Evolutionary conservation across 345 rosid genomes (phyloP), one percentile per base, ranked within the genome.

Genomic region (Sisymbrium altissimum): DNA sequence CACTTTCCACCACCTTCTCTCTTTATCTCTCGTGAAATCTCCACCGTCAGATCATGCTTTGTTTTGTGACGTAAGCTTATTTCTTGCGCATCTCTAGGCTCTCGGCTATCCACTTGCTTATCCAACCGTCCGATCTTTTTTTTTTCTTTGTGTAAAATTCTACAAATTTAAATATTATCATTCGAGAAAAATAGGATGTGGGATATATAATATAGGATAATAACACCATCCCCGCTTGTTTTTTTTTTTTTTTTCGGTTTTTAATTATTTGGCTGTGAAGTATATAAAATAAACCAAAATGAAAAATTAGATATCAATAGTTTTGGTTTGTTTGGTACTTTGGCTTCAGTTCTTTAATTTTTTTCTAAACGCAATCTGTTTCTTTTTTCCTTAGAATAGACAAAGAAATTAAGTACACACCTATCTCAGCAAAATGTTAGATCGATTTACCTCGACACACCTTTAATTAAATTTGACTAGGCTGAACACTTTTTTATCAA

Each of bases 41-140:
- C 29, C 72, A 77, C 80, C 76, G 80, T 77, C 60, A 9, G 80
- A 77, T 77, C 80, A 71, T 9, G 62, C 63, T 45, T 8, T 12
- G 21, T 69, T 53, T 57, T 39, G 39, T 77, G 77, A 71, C 68
- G 68, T 71, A 40, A 32, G 71, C 33, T 43, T 52, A n/a, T 57
- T 57, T 21, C n/a, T 52, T 49, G 64, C 72, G 67, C 76, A 70
- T 77, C 76, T 71, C 80, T 77, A 77, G 66, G 79, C 58, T 44
- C 19, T 10, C 29, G 29, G 29, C 64, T 58, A 36, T 58, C 64
- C 64, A 58, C 64, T 58, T 58, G 45, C 64, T 58, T 35, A 58
- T 58, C 64, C 45, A 58, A 36, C 64, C 64, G 64, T 58, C 64
- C 45, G 64, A 36, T 58, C 10, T 19, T 19, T 53, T 53, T 25